phyloP scores from a whole-genome alignment of 345 rosid genomes.

The Camelina neglecta region DNA sequence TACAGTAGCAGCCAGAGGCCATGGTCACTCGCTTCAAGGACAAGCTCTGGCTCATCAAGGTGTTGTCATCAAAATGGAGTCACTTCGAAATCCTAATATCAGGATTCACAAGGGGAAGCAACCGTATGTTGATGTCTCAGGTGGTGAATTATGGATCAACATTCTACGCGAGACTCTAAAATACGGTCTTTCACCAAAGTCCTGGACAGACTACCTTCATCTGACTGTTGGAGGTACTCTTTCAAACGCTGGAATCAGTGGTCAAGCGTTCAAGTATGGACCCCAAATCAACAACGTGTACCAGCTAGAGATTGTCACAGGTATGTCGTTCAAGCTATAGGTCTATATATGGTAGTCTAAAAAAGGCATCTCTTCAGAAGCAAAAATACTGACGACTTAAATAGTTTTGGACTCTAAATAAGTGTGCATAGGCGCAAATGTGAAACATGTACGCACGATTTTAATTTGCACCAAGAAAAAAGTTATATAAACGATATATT shows the following conservation, averaged over 20 bases:
- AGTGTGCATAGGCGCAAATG: slow-evolving; percentile 16
- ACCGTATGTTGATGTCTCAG: slow-evolving; percentile 86
- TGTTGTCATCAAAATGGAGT: slow-evolving; percentile 81
- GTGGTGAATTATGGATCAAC: slow-evolving; percentile 91
- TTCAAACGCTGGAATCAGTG: slow-evolving; percentile 92
- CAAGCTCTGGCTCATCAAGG: slow-evolving; percentile 89
- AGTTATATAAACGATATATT: not conserved
- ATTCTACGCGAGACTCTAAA: slow-evolving; percentile 79
- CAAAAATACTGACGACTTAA: not conserved
- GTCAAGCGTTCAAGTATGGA: slow-evolving; percentile 90
- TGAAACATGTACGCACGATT: slow-evolving; percentile 32
- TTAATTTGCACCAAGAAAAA: slow-evolving; percentile 8
- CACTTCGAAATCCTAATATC: slow-evolving; percentile 56
- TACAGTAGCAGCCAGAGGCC: slow-evolving; percentile 93
- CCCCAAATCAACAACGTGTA: slow-evolving; percentile 87
- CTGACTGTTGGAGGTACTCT: slow-evolving; percentile 90
- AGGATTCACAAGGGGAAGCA: slow-evolving; percentile 49
- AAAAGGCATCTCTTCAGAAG: not conserved
- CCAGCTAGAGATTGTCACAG: slow-evolving; percentile 91
- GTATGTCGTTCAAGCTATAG: slow-evolving; percentile 48
- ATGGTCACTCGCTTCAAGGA: slow-evolving; percentile 94
- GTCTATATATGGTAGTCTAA: not conserved
- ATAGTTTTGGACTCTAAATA: slow-evolving; percentile 3
- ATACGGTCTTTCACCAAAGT: slow-evolving; percentile 80
- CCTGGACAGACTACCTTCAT: slow-evolving; percentile 99